Conservation (phyloP, 2,329 filamentous ascomycete species). For the Chrysoporthe austroafricana region DNA sequence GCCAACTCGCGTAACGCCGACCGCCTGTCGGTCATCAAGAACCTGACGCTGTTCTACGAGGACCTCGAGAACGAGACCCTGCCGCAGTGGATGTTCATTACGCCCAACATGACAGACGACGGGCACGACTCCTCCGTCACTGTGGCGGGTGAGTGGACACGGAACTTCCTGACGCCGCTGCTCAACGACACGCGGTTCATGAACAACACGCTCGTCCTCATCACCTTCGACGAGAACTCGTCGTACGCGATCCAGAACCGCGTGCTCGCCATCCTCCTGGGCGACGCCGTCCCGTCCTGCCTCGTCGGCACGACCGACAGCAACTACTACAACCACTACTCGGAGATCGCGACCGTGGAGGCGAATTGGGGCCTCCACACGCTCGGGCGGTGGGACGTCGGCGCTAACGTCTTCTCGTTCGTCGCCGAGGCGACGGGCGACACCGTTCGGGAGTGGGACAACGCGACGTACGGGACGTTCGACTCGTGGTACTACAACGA, state of each 20-base stretch:
- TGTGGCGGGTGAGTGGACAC: slow-evolving; percentile 69
- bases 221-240: slow-evolving; percentile 82
- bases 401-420: slow-evolving; percentile 68
- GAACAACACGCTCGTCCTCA: slow-evolving; percentile 62
- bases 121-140: slow-evolving; percentile 76
- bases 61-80: slow-evolving; percentile 67
- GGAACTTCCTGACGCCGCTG: slow-evolving; percentile 70
- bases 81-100: slow-evolving; percentile 74
- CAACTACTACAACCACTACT: slow-evolving; percentile 76
- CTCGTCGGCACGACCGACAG: slow-evolving; percentile 70
- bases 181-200: slow-evolving; percentile 72
- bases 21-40: slow-evolving; percentile 73
- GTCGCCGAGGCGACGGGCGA: slow-evolving; percentile 67
- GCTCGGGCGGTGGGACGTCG: slow-evolving; percentile 73
- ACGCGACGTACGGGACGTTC: slow-evolving; percentile 19
- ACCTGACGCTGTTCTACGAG: slow-evolving; percentile 68
- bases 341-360: slow-evolving; percentile 65
- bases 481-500: slow-evolving; percentile 25
- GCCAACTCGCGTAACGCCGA: slow-evolving; percentile 61
- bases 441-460: slow-evolving; percentile 32
- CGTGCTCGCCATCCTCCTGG: slow-evolving; percentile 72
- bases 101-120: slow-evolving; percentile 76
- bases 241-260: slow-evolving; percentile 69
- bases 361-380: slow-evolving; percentile 73
- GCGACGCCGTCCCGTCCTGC: slow-evolving; percentile 69